Evolutionary conservation across 306 rosid genomes (phyloP), one percentile per base, ranked within the genome.

Genomic region (Ormosia semicastrata): DNA sequence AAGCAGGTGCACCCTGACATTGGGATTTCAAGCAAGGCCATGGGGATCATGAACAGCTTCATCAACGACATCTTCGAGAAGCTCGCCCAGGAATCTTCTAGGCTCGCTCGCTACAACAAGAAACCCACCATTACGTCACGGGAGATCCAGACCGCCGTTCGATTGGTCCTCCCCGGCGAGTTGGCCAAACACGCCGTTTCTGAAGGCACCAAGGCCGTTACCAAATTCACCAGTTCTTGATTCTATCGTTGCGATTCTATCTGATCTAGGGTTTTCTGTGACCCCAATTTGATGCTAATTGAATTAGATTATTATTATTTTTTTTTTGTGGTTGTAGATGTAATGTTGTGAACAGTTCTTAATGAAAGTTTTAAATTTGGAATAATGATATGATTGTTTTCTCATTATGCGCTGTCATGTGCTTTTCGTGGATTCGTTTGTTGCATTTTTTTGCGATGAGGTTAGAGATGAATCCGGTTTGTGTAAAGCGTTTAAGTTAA

Each of bases 1-100:
- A 93, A 93, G 84, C 97, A 93, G 81, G 97, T 93, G 0, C 97
- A 93, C 60, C 97, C 97, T 0, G 97, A 93, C 68, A 92, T 92
- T 2, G 97, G 97, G 0, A 86, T 92, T 24, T 92, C 97, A 17
- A 92, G 94, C 85, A 92, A 92, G 75, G 97, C 97, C 9, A 92
- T 92, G 97, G 97, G 97, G 0, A 92, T 92, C 82, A 92, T 92
- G 97, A 92, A 92, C 85, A 86, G 91, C 15, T 92, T 92, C 81
- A 92, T 92, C 79, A 92, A 92, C 56, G 97, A 92, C 9, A 92
- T 92, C 63, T 92, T 92, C 14, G 97, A 92, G 90, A 92, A 92
- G 71, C 97, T 92, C 1, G 94, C 97, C 2, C 97, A 92, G 83
- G 97, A 92, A 62, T 66, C 97, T 0, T 92, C 97, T 0, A 79